phyloP scores from a whole-genome alignment of 1,284 basidiomycete species.

The Apiotrichum domesticum region DNA sequence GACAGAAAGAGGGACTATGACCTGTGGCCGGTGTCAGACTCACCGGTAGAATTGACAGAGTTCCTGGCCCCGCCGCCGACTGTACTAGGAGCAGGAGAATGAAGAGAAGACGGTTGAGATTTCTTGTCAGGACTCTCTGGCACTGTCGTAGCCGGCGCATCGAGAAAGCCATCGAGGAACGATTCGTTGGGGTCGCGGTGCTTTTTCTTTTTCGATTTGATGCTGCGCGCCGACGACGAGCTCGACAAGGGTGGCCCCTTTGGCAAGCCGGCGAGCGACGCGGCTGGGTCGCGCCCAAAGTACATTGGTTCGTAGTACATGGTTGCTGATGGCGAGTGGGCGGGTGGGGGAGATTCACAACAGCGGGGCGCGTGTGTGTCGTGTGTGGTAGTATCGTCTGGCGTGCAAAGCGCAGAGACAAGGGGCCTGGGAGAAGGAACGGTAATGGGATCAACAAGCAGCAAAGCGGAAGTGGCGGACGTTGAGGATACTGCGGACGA shows the following conservation, averaged over 20 bases:
- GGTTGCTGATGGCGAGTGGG: neutral
- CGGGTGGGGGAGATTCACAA: neutral
- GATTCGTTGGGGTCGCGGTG: neutral
- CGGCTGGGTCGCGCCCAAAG: neutral
- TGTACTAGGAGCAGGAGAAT: neutral
- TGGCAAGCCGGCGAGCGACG: neutral
- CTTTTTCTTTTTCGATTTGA: neutral
- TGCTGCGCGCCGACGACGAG: neutral
- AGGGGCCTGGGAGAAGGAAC: neutral
- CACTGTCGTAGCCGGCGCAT: neutral
- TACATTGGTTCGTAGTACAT: neutral
- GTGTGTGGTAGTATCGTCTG: neutral
- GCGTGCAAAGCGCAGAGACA: neutral
- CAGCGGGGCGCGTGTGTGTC: neutral
- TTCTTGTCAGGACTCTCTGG: no score
- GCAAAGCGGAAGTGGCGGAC: neutral
- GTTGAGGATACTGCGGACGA: neutral
- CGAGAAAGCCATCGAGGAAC: neutral
- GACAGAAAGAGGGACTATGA: no score
- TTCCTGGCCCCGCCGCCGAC: neutral
- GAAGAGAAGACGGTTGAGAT: neutral
- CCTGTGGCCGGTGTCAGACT: no score
- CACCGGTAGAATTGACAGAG: neutral
- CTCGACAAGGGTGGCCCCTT: neutral
- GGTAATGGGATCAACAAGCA: neutral